phyloP scores from a whole-genome alignment of 2,329 filamentous ascomycete genomes.

The Penicillium sp. region DNA sequence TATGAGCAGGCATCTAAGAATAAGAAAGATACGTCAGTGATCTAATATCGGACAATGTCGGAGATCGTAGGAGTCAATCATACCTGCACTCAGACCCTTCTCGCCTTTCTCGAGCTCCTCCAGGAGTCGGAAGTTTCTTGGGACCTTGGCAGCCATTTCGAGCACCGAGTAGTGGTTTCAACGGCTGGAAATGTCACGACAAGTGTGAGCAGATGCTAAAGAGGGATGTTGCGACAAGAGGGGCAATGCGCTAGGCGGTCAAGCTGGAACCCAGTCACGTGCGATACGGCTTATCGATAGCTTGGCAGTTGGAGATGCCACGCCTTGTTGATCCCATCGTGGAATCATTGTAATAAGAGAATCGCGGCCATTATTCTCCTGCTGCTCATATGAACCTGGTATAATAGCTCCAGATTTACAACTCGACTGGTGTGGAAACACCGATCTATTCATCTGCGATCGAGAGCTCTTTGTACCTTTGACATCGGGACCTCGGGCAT shows the following conservation, averaged over 20 bases:
- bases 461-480: slow-evolving; percentile 10
- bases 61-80: slow-evolving; percentile 12
- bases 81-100: slow-evolving; percentile 87
- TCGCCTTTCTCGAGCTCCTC: slow-evolving; percentile 99
- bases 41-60: slow-evolving; percentile 8
- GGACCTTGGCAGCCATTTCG: slow-evolving; percentile 70
- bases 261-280: slow-evolving; percentile 17
- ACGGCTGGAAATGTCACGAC: background rate
- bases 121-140: slow-evolving; percentile 91
- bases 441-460: background rate
- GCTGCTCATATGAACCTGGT: background rate
- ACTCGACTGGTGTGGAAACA: background rate
- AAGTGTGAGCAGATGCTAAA: slow-evolving; percentile 1
- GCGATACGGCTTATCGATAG: slow-evolving; percentile 24
- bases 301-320: slow-evolving; percentile 27
- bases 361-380: background rate
- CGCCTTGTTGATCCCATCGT: slow-evolving; percentile 20
- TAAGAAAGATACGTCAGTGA: slow-evolving; percentile 24
- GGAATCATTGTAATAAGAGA: slow-evolving; percentile 8
- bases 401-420: background rate
- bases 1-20: slow-evolving; percentile 88
- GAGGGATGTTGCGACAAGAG: slow-evolving; percentile 14
- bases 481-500: slow-evolving; percentile 13
- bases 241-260: slow-evolving; percentile 18
- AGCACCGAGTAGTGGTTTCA: background rate